Conservation (phyloP, 441 rosid genomes). For the Erodium texanum region DNA sequence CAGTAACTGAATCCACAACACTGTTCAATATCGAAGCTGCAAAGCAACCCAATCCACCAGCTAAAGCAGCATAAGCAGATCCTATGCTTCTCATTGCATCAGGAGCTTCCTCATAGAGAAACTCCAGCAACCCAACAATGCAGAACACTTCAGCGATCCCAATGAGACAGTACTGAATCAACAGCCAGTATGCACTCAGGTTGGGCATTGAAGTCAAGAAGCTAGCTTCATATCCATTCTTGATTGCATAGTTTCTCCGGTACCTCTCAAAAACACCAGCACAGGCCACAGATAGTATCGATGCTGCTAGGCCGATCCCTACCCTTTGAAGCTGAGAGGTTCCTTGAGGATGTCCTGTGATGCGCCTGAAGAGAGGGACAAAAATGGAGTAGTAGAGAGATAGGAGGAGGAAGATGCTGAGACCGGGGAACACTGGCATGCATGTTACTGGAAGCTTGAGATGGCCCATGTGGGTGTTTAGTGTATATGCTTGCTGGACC, state of each 20-base stretch:
- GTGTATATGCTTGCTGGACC: slow-evolving; percentile 79
- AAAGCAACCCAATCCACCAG: slow-evolving; percentile 86
- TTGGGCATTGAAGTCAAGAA: slow-evolving; percentile 64
- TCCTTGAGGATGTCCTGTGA: slow-evolving; percentile 84
- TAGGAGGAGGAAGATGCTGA: slow-evolving; percentile 64
- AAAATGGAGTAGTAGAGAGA: slow-evolving; percentile 65
- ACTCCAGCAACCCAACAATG: slow-evolving; percentile 71
- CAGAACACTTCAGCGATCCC: slow-evolving; percentile 88
- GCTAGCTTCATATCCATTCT: slow-evolving; percentile 41
- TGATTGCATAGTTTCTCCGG: slow-evolving; percentile 61
- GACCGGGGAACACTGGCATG: slow-evolving; percentile 91
- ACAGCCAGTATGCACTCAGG: slow-evolving; percentile 74
- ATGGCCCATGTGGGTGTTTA: slow-evolving; percentile 62
- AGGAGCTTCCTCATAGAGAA: slow-evolving; percentile 87
- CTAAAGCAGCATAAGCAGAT: slow-evolving; percentile 78
- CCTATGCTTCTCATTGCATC: slow-evolving; percentile 98
- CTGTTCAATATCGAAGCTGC: slow-evolving; percentile 65
- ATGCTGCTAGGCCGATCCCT: slow-evolving; percentile 74
- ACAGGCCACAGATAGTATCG: slow-evolving; percentile 63
- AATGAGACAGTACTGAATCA: slow-evolving; percentile 79
- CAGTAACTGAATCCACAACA: slow-evolving; percentile 56
- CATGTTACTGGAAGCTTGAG: slow-evolving; percentile 83
- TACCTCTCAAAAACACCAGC: slow-evolving; percentile 68
- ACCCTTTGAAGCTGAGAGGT: slow-evolving; percentile 95
- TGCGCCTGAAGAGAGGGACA: slow-evolving; percentile 57